Evolutionary conservation across 2,329 filamentous ascomycete genomes (phyloP), one percentile per base, ranked within the genome.

Genomic region (Dryadomyces quercivorus): DNA sequence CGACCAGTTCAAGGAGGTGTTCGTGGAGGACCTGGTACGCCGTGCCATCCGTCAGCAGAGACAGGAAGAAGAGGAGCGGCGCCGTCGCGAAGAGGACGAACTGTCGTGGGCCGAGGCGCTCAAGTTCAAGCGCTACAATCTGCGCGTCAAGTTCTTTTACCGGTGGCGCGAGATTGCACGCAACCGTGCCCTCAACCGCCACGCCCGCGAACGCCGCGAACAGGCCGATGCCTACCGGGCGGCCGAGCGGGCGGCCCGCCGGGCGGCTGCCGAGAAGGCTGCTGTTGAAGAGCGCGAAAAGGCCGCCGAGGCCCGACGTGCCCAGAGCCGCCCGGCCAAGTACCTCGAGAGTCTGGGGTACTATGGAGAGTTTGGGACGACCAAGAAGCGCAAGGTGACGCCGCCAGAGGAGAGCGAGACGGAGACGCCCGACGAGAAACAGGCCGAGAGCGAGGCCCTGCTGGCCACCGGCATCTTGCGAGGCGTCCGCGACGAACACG

Each of bases 71-170:
- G 67, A 67, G 18, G 72, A 73, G 54, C 69, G 69, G 43, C 67
- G 61, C 50, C 66, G 63, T 20, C 70, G 65, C 49, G 76, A 78
- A 55, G 76, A 78, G 59, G 75, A 80, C 44, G 70, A 72, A 6
- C 63, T 58, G 61, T 74, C 61, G 47, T 75, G 64, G 69, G 70
- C 69, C 2, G 66, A 76, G 53, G 77, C 77, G 15, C 67, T 70
- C 16, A 64, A 68, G n/a, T 79, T 76, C 59, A 70, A 75, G 42
- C 61, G 59, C 3, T 74, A 77, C 61, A 79, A 70, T 54, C 67
- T 82, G 34, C 66, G 69, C 13, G 66, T 80, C 56, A 79, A 74
- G 50, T 82, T 71, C 63, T 80, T 81, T 57, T 80, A 81, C 59
- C 69, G 69, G 18, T 82, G 79, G 79, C 75, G 72, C 50, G 63